Percentiles rank a stretch among this genome's conserved stretches.
phyloP scores from a whole-genome alignment of 202 grass and related monocot species.

The Carex arenaria region DNA sequence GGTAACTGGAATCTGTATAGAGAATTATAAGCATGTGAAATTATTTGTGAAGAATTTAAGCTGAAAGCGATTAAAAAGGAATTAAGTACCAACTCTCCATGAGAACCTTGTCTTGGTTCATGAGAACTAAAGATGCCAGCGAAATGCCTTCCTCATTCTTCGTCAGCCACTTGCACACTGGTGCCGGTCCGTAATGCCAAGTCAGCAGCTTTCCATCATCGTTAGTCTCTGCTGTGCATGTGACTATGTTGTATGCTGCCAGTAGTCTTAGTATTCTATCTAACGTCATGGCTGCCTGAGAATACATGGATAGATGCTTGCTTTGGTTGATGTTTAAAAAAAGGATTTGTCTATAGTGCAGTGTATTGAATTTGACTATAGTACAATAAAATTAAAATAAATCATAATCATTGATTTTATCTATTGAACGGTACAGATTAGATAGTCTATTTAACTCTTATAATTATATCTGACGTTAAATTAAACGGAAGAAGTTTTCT shows the following conservation, averaged over 20 bases:
- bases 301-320: background rate
- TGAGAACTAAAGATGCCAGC: constrained; percentile 23
- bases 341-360: no score
- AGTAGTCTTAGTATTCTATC: constrained; percentile 54
- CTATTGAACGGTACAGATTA: no score
- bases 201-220: background rate
- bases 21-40: background rate
- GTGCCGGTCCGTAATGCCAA: constrained; percentile 20
- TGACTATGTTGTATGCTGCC: constrained; percentile 32
- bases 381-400: no score
- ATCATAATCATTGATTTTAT: no score
- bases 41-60: background rate
- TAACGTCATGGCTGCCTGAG: constrained; percentile 10
- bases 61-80: background rate
- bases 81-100: constrained; percentile 33
- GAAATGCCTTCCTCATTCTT: constrained; percentile 32
- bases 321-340: background rate
- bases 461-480: no score
- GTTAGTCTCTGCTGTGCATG: background rate
- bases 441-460: no score
- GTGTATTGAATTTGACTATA: no score
- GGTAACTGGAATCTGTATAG: no score
- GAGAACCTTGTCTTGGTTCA: constrained; percentile 31
- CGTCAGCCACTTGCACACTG: constrained; percentile 47
- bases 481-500: no score